Evolutionary conservation across 441 rosid genomes (phyloP).

Genomic region (Brassica balearica): DNA sequence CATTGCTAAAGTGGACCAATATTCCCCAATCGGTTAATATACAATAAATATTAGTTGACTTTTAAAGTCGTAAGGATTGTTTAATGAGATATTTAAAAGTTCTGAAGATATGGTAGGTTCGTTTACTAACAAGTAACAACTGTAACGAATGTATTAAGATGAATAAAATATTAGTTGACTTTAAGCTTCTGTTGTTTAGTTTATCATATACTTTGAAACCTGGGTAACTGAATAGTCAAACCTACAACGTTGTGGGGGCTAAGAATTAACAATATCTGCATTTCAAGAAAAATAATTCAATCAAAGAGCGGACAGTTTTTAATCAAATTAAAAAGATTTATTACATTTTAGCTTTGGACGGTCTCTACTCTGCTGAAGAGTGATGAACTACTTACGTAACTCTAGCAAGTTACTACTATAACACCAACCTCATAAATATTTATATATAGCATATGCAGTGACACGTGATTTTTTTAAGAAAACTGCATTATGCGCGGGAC

Average conservation of each 20-base stretch:
- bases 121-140: constrained; percentile 4
- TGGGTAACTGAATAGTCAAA: constrained; percentile 23
- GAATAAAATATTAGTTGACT: constrained; percentile 39
- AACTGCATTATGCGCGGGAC: constrained; percentile 35
- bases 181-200: constrained; percentile 22
- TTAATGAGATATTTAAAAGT: background rate
- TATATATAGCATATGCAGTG: constrained; percentile 12
- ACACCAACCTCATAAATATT: constrained; percentile 12
- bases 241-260: constrained; percentile 17
- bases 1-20: constrained; percentile 34
- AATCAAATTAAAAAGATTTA: background rate
- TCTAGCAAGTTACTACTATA: constrained; percentile 13
- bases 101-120: constrained; percentile 30
- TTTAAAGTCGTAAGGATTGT: constrained; percentile 18
- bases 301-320: background rate
- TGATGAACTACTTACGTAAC: constrained; percentile 20
- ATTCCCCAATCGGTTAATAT: constrained; percentile 3
- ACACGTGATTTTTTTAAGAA: constrained; percentile 25
- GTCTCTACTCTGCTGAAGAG: constrained; percentile 20
- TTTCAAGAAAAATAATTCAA: constrained; percentile 15
- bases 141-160: constrained; percentile 27
- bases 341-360: constrained; percentile 30
- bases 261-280: background rate
- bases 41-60: constrained; percentile 39
- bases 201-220: constrained; percentile 9